Percentiles rank a stretch among this genome's conserved stretches.
Conservation (phyloP, 257 asterid species). For the Solanum corneliomulleri region DNA sequence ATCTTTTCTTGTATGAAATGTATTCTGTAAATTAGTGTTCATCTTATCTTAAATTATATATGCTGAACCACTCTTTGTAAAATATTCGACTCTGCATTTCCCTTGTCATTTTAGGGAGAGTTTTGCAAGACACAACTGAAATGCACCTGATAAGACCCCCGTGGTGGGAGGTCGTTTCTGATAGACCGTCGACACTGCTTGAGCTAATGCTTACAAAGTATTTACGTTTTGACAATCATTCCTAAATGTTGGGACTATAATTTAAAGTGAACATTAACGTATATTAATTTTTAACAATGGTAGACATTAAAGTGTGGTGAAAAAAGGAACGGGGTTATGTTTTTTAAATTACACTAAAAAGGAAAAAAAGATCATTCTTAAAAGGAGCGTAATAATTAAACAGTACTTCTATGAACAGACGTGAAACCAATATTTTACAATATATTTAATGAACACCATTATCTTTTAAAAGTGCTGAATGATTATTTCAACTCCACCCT, state of each 20-base stretch:
- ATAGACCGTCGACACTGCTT: background rate
- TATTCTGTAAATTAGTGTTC: background rate
- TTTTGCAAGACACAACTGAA: background rate
- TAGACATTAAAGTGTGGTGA: background rate
- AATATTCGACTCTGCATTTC: background rate
- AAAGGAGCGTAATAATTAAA: too few relatives aligned
- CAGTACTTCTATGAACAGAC: background rate
- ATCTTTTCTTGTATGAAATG: background rate
- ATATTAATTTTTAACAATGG: background rate
- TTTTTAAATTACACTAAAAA: too few relatives aligned
- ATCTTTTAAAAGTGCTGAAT: background rate
- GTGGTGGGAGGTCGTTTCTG: background rate
- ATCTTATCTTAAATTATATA: background rate
- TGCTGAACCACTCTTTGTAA: background rate
- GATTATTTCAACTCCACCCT: background rate
- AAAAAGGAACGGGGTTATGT: too few relatives aligned
- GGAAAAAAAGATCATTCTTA: too few relatives aligned
- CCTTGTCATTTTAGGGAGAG: background rate
- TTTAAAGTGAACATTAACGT: background rate
- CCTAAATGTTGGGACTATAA: background rate
- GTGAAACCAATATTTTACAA: background rate
- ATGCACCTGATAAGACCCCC: background rate
- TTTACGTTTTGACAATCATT: background rate
- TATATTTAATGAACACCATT: background rate
- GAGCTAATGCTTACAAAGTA: background rate